These are phyloP conservation scores for Globisporangium alternatum DNA, from an alignment of 352 stramenopile species.

Conservation along the genomic window DNA sequence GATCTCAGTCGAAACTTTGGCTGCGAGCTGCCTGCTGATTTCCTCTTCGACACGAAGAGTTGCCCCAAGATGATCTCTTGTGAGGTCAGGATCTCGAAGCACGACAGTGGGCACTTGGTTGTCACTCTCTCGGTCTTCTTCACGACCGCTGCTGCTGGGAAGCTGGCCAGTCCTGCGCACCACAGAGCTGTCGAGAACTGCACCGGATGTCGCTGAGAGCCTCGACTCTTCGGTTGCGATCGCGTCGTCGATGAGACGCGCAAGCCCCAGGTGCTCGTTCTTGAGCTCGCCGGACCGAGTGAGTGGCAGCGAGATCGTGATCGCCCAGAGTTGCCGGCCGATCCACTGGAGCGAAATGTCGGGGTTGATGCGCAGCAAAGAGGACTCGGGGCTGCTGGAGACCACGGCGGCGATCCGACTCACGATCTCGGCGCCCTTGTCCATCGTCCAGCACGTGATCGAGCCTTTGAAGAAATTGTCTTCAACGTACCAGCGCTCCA, in stretches of 20 bases:
- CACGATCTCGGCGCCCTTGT: conserved; percentile 59
- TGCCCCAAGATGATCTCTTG: neutral
- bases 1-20: neutral
- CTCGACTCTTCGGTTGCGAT: conserved; percentile 32
- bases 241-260: conserved; percentile 57
- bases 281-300: conserved; percentile 55
- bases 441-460: conserved; percentile 78
- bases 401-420: conserved; percentile 52
- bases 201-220: conserved; percentile 6
- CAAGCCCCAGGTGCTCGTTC: conserved; percentile 60
- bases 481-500: conserved; percentile 74
- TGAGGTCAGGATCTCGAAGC: conserved; percentile 7
- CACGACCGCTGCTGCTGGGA: neutral
- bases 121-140: conserved; percentile 5
- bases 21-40: neutral
- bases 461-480: conserved; percentile 68
- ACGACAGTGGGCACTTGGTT: conserved; percentile 20
- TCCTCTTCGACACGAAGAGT: neutral
- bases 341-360: conserved; percentile 82
- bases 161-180: neutral
- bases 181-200: conserved; percentile 11
- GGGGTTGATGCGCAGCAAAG: conserved; percentile 39
- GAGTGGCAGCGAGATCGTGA: conserved; percentile 66
- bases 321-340: conserved; percentile 58
- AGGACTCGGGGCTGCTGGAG: conserved; percentile 3